These are phyloP conservation scores for Saraca asoca DNA, from an alignment of 331 rosid genomes.

Conservation along the genomic window DNA sequence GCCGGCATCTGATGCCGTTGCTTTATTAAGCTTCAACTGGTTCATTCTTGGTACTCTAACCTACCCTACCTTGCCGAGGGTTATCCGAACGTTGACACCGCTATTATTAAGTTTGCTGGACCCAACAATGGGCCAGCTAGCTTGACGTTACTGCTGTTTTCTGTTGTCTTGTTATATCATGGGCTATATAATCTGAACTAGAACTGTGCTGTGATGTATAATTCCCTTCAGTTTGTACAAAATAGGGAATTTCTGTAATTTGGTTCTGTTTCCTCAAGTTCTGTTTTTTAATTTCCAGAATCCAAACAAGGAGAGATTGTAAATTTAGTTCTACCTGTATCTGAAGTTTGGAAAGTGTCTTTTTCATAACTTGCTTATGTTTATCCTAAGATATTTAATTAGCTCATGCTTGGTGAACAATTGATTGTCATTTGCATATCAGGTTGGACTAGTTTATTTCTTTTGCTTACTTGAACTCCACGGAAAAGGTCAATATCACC, in stretches of 20 bases:
- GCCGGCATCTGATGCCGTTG: constrained; percentile 75
- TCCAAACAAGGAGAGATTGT: constrained; percentile 10
- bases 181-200: constrained; percentile 27
- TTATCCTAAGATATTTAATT: constrained; percentile 15
- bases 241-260: constrained; percentile 30
- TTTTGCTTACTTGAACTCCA: background rate
- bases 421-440: no score
- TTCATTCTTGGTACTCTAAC: constrained; percentile 77
- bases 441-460: background rate
- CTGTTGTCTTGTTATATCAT: constrained; percentile 23
- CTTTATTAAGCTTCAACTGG: constrained; percentile 84
- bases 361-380: constrained; percentile 19
- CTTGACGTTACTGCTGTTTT: constrained; percentile 19
- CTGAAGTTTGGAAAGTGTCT: background rate
- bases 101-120: constrained; percentile 29
- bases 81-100: constrained; percentile 48
- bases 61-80: constrained; percentile 72
- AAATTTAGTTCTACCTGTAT: constrained; percentile 4
- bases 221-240: constrained; percentile 33
- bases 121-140: constrained; percentile 34
- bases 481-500: background rate
- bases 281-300: constrained; percentile 27
- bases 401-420: background rate
- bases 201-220: constrained; percentile 5
- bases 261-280: constrained; percentile 18